Evolutionary conservation across 345 rosid species (phyloP).

Genomic region (Eucalyptus pumila): DNA sequence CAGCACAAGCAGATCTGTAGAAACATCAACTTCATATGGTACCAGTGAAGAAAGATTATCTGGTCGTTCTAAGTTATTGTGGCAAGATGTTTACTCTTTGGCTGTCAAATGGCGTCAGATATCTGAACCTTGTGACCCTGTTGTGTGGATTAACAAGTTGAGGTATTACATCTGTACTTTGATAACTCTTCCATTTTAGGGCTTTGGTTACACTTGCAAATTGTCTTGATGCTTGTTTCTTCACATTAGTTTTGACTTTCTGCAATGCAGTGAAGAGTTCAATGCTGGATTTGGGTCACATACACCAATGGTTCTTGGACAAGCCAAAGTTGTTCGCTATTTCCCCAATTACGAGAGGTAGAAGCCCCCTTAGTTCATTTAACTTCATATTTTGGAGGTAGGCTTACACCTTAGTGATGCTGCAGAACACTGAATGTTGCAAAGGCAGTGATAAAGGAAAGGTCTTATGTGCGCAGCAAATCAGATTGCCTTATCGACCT

Average conservation of each 20-base stretch:
- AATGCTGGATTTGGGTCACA: constrained; percentile 96
- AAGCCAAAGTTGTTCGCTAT: constrained; percentile 82
- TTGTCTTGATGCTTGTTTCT: not conserved
- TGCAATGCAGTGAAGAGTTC: constrained; percentile 66
- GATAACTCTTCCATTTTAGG: not conserved
- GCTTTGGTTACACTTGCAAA: not conserved
- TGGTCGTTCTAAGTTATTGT: constrained; percentile 42
- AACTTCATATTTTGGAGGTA: not conserved
- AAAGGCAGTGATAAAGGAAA: constrained; percentile 67
- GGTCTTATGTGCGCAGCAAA: constrained; percentile 53
- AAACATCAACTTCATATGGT: constrained; percentile 53
- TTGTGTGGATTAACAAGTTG: constrained; percentile 93
- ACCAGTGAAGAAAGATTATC: constrained; percentile 56
- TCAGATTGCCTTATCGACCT: constrained; percentile 47
- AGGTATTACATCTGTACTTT: constrained; percentile 20
- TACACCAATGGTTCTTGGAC: constrained; percentile 89
- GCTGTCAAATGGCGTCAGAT: constrained; percentile 99
- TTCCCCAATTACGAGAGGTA: constrained; percentile 77
- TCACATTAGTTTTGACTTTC: not conserved
- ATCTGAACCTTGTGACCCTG: constrained; percentile 98
- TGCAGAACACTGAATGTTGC: constrained; percentile 68
- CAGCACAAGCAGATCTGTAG: constrained; percentile 73
- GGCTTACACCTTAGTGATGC: not conserved
- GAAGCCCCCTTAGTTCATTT: not conserved
- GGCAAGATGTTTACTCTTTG: constrained; percentile 77